phyloP scores from a whole-genome alignment of 331 rosid genomes.

The Stylosanthes scabra region DNA sequence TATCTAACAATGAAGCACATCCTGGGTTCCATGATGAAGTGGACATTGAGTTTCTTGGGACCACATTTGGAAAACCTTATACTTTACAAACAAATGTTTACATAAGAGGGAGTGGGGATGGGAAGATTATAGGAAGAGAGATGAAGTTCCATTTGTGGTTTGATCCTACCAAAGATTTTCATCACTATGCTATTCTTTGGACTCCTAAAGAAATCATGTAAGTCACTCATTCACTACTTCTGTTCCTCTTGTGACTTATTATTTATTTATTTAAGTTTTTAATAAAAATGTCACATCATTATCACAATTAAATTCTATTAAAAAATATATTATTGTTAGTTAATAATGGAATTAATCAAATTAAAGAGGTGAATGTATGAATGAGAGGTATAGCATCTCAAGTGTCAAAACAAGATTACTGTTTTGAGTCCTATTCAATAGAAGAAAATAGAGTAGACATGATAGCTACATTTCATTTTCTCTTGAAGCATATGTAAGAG shows the following conservation, averaged over 20 bases:
- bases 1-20: constrained; percentile 93
- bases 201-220: constrained; percentile 86
- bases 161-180: constrained; percentile 86
- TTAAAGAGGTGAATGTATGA: too few relatives aligned
- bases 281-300: too few relatives aligned
- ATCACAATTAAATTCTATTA: too few relatives aligned
- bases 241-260: background rate
- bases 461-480: constrained; percentile 21
- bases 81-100: constrained; percentile 94
- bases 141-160: constrained; percentile 97
- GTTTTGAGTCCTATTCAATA: too few relatives aligned
- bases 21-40: constrained; percentile 97
- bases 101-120: constrained; percentile 95
- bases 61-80: constrained; percentile 94
- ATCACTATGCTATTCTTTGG: constrained; percentile 93
- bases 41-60: constrained; percentile 93
- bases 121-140: constrained; percentile 84
- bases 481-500: constrained; percentile 22
- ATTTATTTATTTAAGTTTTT: too few relatives aligned
- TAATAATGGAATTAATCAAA: too few relatives aligned
- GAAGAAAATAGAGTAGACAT: background rate
- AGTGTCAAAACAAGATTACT: too few relatives aligned
- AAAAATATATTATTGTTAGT: too few relatives aligned
- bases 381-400: too few relatives aligned
- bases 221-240: constrained; percentile 40